These are phyloP conservation scores for Tetradesmus obliquus DNA, from an alignment of 139 green algal species.

Conservation along the genomic window DNA sequence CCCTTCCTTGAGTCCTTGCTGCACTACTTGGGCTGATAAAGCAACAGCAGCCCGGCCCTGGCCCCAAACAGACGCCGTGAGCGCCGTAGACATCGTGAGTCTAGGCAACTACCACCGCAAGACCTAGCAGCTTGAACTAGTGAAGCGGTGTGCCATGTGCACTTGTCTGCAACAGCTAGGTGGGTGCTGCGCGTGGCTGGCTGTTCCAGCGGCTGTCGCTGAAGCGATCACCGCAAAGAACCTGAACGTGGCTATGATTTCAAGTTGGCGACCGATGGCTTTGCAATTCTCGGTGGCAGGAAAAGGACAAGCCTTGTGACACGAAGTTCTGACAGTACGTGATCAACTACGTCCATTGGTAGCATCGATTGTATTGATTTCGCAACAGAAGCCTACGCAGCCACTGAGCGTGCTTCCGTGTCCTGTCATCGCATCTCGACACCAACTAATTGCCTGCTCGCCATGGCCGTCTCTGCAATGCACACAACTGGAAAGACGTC, in stretches of 20 bases:
- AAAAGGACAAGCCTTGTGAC: not conserved
- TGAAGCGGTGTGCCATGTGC: not conserved
- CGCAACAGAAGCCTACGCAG: not conserved
- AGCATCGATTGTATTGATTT: not conserved
- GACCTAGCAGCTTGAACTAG: too few species aligned
- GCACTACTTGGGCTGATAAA: slow-evolving; percentile 8
- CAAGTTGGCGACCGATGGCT: not conserved
- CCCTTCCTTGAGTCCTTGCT: not conserved
- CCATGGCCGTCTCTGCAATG: slow-evolving; percentile 4
- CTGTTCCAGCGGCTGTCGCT: not conserved
- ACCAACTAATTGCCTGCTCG: not conserved
- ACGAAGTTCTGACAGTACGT: not conserved
- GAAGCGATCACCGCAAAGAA: not conserved
- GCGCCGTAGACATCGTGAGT: not conserved
- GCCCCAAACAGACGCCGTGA: slow-evolving; percentile 25
- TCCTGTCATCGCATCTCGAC: slow-evolving; percentile 15
- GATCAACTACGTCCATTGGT: not conserved
- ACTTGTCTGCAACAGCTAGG: not conserved
- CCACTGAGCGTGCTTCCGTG: not conserved
- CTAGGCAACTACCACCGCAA: not conserved
- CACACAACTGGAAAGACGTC: not conserved
- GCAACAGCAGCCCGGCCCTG: slow-evolving; percentile 31
- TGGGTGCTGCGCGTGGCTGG: not conserved
- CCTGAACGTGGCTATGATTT: not conserved
- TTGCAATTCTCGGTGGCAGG: not conserved